Evolutionary conservation across 495 filamentous ascomycete species (phyloP), one percentile per base, ranked within the genome.

Genomic region (Trichocladium uniseriatum): DNA sequence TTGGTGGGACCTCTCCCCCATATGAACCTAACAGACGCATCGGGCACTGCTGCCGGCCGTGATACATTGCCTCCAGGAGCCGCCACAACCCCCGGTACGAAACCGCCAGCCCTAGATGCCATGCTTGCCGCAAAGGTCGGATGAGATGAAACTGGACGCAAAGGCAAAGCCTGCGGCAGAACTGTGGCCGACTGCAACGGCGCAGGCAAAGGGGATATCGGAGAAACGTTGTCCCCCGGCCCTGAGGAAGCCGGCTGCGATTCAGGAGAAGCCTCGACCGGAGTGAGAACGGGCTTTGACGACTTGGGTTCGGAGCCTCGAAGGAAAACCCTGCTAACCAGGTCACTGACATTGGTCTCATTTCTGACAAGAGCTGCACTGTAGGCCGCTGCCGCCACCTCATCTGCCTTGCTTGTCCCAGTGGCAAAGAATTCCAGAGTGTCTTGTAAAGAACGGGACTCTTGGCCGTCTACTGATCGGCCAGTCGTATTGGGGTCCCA

Each of bases 401-500:
- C 44, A 1, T 38, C 24, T 9, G 54, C 29, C 0, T 19, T 28
- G 11, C 3, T 27, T 6, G 20, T 11, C 8, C 40, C 37, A 0
- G 22, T 45, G 11, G 50, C 28, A n/a, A 60, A 57, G 34, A 51
- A 54, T 28, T 60, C 57, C 0, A 60, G 47, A 10, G 45, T n/a
- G n/a, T 60, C 54, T 15, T 56, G 57, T 21, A 55, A 36, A 1
- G 31, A 20, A 3, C 3, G 24, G 0, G 32, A 13, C 14, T 48
- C 53, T 1, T 9, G 22, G 8, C 11, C 19, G 14, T 39, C 46
- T 6, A 19, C 18, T 8, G 50, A 35, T 36, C 51, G 55, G 6
- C 47, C 52, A 6, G 52, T 53, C 1, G 32, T 39, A 2, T 27
- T 15, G 11, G 48, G n/a, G 14, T 61, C 56, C 58, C 61, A 63